Evolutionary conservation across 1,284 basidiomycete genomes (phyloP).

Genomic region (Cutaneotrichosporon dermatis): DNA sequence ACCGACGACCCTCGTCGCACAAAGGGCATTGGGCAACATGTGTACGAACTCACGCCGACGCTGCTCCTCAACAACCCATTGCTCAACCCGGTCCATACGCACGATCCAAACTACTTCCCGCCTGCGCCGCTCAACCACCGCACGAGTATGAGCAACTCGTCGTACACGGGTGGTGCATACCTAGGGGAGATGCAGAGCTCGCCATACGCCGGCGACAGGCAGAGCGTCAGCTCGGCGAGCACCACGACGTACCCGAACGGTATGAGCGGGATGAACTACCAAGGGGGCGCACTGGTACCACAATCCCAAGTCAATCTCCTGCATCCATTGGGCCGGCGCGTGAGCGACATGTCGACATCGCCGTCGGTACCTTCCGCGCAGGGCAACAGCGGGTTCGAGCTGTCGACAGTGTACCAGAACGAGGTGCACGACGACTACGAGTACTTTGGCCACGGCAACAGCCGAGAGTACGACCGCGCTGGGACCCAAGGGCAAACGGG

Average conservation of each 20-base stretch:
- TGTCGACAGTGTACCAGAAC: not conserved
- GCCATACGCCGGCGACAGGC: slow-evolving; percentile 5
- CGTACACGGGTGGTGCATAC: not conserved
- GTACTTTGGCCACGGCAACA: not conserved
- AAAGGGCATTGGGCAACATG: slow-evolving; percentile 43
- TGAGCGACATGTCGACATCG: slow-evolving; percentile 1
- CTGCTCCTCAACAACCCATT: slow-evolving; percentile 47
- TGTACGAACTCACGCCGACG: slow-evolving; percentile 49
- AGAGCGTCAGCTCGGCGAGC: slow-evolving; percentile 8
- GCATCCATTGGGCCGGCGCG: not conserved
- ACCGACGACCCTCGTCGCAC: slow-evolving; percentile 20
- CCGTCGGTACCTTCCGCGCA: not conserved
- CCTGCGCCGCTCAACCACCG: slow-evolving; percentile 34
- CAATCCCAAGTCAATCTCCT: too few relatives aligned
- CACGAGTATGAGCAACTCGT: slow-evolving; percentile 5
- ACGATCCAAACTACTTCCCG: slow-evolving; percentile 48
- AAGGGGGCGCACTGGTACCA: too few relatives aligned
- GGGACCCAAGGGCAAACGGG: too few relatives aligned
- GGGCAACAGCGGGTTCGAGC: not conserved
- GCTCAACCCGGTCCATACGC: slow-evolving; percentile 39
- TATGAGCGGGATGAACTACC: too few relatives aligned
- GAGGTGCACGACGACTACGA: not conserved
- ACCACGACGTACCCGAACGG: slow-evolving; percentile 9
- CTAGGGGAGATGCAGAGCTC: too few relatives aligned
- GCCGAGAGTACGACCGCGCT: not conserved